Base-by-base conservation (phyloP, 2,329 filamentous ascomycete species). In the Sordariomycetes sp. region DNA sequence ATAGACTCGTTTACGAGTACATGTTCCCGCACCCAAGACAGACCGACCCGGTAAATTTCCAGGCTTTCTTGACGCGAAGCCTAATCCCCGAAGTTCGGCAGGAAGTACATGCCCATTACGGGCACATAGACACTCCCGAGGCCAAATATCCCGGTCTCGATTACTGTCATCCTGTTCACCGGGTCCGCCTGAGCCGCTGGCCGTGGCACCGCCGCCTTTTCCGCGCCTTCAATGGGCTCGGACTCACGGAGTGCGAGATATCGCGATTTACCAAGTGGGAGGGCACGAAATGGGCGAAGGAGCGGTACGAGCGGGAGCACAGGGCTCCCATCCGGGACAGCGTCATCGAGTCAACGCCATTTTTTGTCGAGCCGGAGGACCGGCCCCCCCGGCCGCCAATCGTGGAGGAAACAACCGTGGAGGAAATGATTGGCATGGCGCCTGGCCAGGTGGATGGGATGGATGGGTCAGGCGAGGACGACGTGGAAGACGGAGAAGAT, bases 121-220 rank as follows among this genome's bases (percentile, higher is more conserved):
- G 88, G 64, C 86, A 89, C 66, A 81, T 92, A 63, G 85, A 89
- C 67, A 90, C 86, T 28, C 82, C 87, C 64, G 88, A 93, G 74
- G 88, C 88, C 63, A 89, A 89, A 65, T 92, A 92, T 64, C 88
- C 88, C 0, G 88, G 88, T 34, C 81, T 93, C 59, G 88, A 93
- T 75, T 93, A 93, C 75, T 84, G 80, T 60, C 78, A 89, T 67
- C 75, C 73, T 25, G 87, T 86, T 8, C 88, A 93, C 71, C 86
- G 88, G 62, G 85, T 88, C 69, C 86, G 89, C n/a, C 82, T 93
- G 10, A 81, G 84, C 64, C 85, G 88, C 60, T 92, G 87, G 77
- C 81, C 80, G 18, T 90, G 89, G 82, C 88, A 93, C 70, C 79
- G 83, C 61, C 81, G 85, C 59, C 79, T 93, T 14, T 92, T 93